Conservation (phyloP, 2,329 filamentous ascomycete genomes). For the Colletotrichum simmondsii region DNA sequence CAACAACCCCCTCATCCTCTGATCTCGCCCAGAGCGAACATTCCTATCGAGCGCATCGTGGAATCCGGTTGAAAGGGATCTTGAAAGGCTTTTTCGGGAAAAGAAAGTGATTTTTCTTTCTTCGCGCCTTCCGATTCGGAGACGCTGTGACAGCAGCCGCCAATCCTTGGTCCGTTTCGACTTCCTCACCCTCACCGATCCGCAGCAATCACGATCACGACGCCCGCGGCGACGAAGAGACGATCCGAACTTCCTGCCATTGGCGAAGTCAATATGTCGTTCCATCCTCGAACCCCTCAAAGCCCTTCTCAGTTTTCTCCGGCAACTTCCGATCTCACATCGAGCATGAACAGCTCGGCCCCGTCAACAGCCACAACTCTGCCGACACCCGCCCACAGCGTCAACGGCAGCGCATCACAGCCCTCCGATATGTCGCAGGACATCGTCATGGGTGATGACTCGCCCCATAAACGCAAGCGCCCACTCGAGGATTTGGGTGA, state of each 20-base stretch:
- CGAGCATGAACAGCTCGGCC: constrained; percentile 63
- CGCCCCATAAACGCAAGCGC: constrained; percentile 72
- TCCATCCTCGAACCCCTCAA: constrained; percentile 75
- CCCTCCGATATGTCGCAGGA: constrained; percentile 55
- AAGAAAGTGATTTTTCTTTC: constrained; percentile 11
- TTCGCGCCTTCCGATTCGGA: constrained; percentile 33
- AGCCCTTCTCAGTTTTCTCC: constrained; percentile 72
- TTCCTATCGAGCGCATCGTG: constrained; percentile 38
- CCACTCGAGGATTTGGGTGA: constrained; percentile 65
- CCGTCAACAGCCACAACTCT: constrained; percentile 63
- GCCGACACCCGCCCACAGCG: constrained; percentile 72
- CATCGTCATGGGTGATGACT: constrained; percentile 59
- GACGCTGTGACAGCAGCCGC: constrained; percentile 1
- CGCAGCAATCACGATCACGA: constrained; percentile 47
- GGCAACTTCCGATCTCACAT: constrained; percentile 61
- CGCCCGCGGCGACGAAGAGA: constrained; percentile 35
- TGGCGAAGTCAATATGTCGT: constrained; percentile 67
- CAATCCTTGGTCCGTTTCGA: constrained; percentile 25
- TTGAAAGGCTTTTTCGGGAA: constrained; percentile 19
- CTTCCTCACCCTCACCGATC: constrained; percentile 33
- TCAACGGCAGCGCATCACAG: constrained; percentile 64
- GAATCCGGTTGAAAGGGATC: constrained; percentile 15
- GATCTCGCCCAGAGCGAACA: constrained; percentile 30
- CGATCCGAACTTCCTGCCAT: constrained; percentile 36
- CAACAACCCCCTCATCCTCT: constrained; percentile 40